Evolutionary conservation across 2,329 filamentous ascomycete species (phyloP).

Genomic region (Penicillium capsulatum): DNA sequence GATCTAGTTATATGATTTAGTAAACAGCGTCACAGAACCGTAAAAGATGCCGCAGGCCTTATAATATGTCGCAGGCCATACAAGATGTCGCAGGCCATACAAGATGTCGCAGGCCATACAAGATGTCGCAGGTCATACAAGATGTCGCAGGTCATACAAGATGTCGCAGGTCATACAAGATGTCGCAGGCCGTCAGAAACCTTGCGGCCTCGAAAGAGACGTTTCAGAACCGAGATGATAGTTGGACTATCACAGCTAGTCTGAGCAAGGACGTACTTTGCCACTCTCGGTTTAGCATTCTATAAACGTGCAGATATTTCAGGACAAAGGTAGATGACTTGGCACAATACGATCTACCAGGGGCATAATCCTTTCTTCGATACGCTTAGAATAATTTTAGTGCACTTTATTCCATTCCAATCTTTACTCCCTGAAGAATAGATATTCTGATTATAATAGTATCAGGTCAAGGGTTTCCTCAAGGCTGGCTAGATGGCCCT

Average conservation of each 20-base stretch:
- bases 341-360: not conserved
- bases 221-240: not conserved
- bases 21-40: not conserved
- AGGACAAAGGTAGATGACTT: not conserved
- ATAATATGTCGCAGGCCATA: not conserved
- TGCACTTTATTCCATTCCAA: not conserved
- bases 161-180: too few species aligned
- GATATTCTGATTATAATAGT: too few species aligned
- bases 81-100: not conserved
- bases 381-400: not conserved
- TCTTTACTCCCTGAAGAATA: too few species aligned
- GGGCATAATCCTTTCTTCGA: not conserved
- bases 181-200: not conserved
- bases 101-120: not conserved
- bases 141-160: too few species aligned
- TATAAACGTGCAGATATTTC: not conserved
- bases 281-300: not conserved
- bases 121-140: too few species aligned
- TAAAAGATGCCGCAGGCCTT: not conserved
- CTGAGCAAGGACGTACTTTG: not conserved
- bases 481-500: not conserved
- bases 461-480: not conserved
- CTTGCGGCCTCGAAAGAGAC: too few species aligned
- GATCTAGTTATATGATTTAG: not conserved
- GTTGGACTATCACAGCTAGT: not conserved